Conservation (phyloP, 257 asterid species). For the Primulina huaijiensis region DNA sequence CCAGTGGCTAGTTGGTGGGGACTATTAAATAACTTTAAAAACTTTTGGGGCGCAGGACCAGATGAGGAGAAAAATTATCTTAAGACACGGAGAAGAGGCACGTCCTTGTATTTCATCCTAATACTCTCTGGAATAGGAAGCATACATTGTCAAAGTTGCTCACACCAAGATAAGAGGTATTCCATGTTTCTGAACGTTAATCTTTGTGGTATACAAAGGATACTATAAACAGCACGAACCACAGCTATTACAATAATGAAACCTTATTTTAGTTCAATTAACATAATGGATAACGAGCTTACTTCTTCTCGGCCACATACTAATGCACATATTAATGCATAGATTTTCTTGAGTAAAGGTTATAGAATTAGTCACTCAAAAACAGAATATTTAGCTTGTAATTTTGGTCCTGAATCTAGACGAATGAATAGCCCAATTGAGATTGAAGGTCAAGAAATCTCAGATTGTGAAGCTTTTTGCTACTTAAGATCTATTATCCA, state of each 20-base stretch:
- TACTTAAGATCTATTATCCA: no score
- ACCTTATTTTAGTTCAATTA: background rate
- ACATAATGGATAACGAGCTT: constrained; percentile 11
- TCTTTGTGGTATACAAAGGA: constrained; percentile 2
- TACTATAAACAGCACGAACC: background rate
- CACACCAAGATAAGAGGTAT: constrained; percentile 1
- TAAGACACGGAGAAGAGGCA: background rate
- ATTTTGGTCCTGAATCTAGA: no score
- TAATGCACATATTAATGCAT: constrained; percentile 3
- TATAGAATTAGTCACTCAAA: no score
- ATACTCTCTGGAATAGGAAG: background rate
- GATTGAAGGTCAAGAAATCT: no score
- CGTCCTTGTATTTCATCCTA: background rate
- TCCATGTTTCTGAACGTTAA: constrained; percentile 1
- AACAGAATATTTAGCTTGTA: no score
- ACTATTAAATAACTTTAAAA: background rate
- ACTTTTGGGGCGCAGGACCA: background rate
- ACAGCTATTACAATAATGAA: constrained; percentile 16
- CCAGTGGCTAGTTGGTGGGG: background rate
- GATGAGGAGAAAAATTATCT: background rate
- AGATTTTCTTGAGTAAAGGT: background rate
- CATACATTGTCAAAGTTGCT: constrained; percentile 1
- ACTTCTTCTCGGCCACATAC: constrained; percentile 12
- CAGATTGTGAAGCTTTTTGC: no score
- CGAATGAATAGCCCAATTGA: no score